These are phyloP conservation scores for Suhomyces guaymorum DNA, from an alignment of 1,139 yeast species.

Conservation along the genomic window DNA sequence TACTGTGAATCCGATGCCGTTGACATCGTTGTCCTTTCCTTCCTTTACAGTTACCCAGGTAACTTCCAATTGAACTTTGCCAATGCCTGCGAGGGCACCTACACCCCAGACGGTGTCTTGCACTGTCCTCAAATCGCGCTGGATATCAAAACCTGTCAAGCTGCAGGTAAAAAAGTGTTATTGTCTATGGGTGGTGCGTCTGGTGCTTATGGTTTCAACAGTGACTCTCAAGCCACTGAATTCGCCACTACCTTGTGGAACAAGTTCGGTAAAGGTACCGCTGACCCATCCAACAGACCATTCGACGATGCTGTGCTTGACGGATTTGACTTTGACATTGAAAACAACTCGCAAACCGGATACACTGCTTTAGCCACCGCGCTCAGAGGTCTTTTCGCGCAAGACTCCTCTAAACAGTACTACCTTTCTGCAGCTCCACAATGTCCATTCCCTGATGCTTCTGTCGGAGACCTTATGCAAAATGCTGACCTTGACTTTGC, in stretches of 20 bases:
- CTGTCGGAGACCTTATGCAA: constrained; percentile 67
- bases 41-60: constrained; percentile 62
- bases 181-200: constrained; percentile 87
- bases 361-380: constrained; percentile 60
- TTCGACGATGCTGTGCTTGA: constrained; percentile 57
- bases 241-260: constrained; percentile 84
- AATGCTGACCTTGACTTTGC: constrained; percentile 76
- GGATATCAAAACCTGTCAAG: constrained; percentile 84
- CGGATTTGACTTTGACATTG: constrained; percentile 51
- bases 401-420: constrained; percentile 59
- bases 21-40: constrained; percentile 73
- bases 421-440: constrained; percentile 95
- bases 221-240: constrained; percentile 59
- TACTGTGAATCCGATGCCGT: constrained; percentile 72
- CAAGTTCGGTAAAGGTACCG: constrained; percentile 62
- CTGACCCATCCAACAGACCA: constrained; percentile 54
- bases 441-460: constrained; percentile 89
- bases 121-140: constrained; percentile 65
- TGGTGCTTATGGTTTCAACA: constrained; percentile 73
- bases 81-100: constrained; percentile 58
- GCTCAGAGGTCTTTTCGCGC: constrained; percentile 57
- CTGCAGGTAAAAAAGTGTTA: constrained; percentile 70
- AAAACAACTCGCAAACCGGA: constrained; percentile 50
- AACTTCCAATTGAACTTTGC: constrained; percentile 62
- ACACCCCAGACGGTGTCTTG: constrained; percentile 50